phyloP scores from a whole-genome alignment of 2,329 filamentous ascomycete genomes.

The Hypoxylon sp. region DNA sequence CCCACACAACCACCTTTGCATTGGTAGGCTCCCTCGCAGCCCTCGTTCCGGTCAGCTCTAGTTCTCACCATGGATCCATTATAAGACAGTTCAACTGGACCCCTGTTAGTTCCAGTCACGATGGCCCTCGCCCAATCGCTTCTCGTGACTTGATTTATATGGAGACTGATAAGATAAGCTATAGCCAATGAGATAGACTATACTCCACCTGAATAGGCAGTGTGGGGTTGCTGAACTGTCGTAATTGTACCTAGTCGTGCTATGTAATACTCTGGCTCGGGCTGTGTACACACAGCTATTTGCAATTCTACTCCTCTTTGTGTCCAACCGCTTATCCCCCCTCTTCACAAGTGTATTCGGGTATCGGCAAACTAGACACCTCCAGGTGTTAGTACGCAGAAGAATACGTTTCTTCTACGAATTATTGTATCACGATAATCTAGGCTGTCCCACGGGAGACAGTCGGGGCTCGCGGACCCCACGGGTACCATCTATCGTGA shows the following conservation, averaged over 20 bases:
- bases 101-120: constrained; percentile 24
- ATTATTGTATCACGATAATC: constrained; percentile 9
- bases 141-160: constrained; percentile 11
- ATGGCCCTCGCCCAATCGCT: constrained; percentile 35
- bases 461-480: constrained; percentile 29
- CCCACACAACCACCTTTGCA: constrained; percentile 3
- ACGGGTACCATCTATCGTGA: constrained; percentile 34
- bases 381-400: not conserved
- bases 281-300: constrained; percentile 4
- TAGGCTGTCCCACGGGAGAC: constrained; percentile 28
- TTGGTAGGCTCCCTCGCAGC: not conserved
- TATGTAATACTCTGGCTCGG: constrained; percentile 17
- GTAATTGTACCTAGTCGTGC: constrained; percentile 27
- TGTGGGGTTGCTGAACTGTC: constrained; percentile 36
- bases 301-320: constrained; percentile 10
- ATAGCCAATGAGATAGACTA: constrained; percentile 27
- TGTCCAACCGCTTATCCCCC: constrained; percentile 10
- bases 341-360: constrained; percentile 7
- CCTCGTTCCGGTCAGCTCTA: constrained; percentile 22
- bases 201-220: constrained; percentile 18
- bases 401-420: constrained; percentile 2
- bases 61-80: constrained; percentile 6
- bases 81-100: constrained; percentile 12
- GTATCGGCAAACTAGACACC: constrained; percentile 31
- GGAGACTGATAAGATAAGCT: constrained; percentile 35